Evolutionary conservation across 345 rosid species (phyloP), one percentile per base, ranked within the genome.

Genomic region (Rhodomyrtus tomentosa): DNA sequence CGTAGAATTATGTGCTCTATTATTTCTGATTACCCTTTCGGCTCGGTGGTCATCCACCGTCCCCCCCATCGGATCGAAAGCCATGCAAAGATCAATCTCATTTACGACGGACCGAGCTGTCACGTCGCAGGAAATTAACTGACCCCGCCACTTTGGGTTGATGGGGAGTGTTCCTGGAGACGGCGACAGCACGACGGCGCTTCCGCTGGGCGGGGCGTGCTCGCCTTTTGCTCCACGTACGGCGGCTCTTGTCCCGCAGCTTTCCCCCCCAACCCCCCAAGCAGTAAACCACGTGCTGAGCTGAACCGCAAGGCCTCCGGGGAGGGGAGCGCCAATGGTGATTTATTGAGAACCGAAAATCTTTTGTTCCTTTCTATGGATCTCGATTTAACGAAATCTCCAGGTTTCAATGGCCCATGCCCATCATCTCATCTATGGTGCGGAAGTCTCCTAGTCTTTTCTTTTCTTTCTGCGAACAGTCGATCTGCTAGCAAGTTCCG

Each of bases 161-260:
- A 32, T 32, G 25, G 53, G 82, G 51, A 11, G 82, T 1, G 82
- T 42, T 82, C 56, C 55, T 48, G 45, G 4, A 16, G 55, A 42
- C 27, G 40, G 25, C 84, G 72, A 54, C 84, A n/a, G 50, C 73
- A 55, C 84, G 86, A 82, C 68, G 84, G 22, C 86, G 89, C 79
- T 40, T 24, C 21, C 62, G 80, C 68, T 54, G 56, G 81, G 51
- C 24, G 53, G 5, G 82, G 40, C 50, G 45, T 80, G 12, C 27
- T 80, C 82, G 48, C 40, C 50, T 50, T 62, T 85, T 76, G 90
- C 62, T 87, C 84, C 90, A 86, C 88, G 91, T 84, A 90, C 85
- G 89, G n/a, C 86, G 89, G 87, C 85, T 87, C 92, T 18, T 85
- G 91, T 88, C 87, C 54, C 74, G 4, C 85, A 49, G 50, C 84